Conservation (phyloP, 2,329 filamentous ascomycete genomes). For the Cordyceps farinosa region DNA sequence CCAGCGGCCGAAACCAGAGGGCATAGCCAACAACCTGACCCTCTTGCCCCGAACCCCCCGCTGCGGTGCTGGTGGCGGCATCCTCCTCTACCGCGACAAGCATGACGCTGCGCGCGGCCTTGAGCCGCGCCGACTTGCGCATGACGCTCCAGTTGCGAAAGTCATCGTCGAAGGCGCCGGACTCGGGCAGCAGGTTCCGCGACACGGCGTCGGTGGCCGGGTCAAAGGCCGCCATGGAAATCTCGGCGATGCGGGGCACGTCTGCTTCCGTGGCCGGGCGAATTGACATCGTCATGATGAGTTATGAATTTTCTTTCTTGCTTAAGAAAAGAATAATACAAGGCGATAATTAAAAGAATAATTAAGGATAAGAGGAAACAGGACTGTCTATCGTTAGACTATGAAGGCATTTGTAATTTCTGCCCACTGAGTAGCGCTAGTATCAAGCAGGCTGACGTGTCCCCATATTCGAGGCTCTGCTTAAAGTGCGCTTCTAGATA, state of each 20-base stretch:
- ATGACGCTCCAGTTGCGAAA: constrained; percentile 16
- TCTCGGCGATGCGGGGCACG: constrained; percentile 17
- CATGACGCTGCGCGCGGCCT: constrained; percentile 1
- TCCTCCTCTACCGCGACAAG: constrained; percentile 18
- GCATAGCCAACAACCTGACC: constrained; percentile 19
- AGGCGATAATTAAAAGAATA: neutral
- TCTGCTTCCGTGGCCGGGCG: constrained; percentile 20
- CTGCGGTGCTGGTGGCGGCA: neutral
- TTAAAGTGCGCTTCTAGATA: too few species aligned
- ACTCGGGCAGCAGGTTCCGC: constrained; percentile 18
- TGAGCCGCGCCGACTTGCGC: constrained; percentile 16
- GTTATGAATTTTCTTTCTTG: neutral
- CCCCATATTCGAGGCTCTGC: too few species aligned
- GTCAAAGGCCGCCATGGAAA: constrained; percentile 19
- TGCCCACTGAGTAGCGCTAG: too few species aligned
- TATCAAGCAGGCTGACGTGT: too few species aligned
- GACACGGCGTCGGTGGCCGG: constrained; percentile 21
- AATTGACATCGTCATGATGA: constrained; percentile 19
- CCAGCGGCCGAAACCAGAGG: constrained; percentile 16
- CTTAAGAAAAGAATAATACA: neutral
- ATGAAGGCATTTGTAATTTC: neutral
- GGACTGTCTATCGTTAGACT: too few species aligned
- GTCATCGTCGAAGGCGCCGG: neutral
- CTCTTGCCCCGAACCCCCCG: neutral
- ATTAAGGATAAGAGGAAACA: neutral